Evolutionary conservation across 1,139 yeast genomes (phyloP).

Genomic region (Magnusiomyces magnusii): DNA sequence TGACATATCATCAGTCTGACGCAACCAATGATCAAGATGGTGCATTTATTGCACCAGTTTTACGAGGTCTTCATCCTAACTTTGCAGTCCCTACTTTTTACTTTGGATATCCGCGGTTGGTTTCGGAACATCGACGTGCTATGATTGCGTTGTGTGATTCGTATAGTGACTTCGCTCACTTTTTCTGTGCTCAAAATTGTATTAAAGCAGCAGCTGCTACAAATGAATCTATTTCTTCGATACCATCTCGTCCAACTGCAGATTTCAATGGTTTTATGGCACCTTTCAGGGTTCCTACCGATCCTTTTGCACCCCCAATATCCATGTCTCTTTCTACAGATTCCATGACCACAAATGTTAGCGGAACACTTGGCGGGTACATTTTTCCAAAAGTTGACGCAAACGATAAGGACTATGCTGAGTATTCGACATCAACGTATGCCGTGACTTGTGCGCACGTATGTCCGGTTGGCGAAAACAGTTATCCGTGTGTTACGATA

Average conservation of each 20-base stretch:
- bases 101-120: slow-evolving; percentile 66
- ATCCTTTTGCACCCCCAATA: slow-evolving; percentile 61
- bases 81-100: slow-evolving; percentile 60
- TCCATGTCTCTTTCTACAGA: slow-evolving; percentile 60
- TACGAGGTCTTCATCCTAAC: slow-evolving; percentile 58
- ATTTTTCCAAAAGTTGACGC: slow-evolving; percentile 64
- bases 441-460: slow-evolving; percentile 95
- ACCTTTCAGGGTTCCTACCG: slow-evolving; percentile 66
- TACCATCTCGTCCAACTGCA: slow-evolving; percentile 4
- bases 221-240: no score
- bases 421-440: slow-evolving; percentile 63
- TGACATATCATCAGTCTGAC: slow-evolving; percentile 31
- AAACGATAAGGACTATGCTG: slow-evolving; percentile 36
- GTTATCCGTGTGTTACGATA: slow-evolving; percentile 33
- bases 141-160: not conserved
- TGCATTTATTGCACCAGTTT: slow-evolving; percentile 81
- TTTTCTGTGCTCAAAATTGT: slow-evolving; percentile 57
- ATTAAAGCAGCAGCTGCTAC: slow-evolving; percentile 40
- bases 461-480: slow-evolving; percentile 45
- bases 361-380: slow-evolving; percentile 90
- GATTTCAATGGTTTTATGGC: slow-evolving; percentile 43
- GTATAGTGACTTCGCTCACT: slow-evolving; percentile 50
- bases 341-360: slow-evolving; percentile 47
- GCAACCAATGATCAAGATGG: slow-evolving; percentile 68
- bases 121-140: not conserved